Evolutionary conservation across 148 eudicot genomes (phyloP).

Genomic region (Suaeda aralocaspica): DNA sequence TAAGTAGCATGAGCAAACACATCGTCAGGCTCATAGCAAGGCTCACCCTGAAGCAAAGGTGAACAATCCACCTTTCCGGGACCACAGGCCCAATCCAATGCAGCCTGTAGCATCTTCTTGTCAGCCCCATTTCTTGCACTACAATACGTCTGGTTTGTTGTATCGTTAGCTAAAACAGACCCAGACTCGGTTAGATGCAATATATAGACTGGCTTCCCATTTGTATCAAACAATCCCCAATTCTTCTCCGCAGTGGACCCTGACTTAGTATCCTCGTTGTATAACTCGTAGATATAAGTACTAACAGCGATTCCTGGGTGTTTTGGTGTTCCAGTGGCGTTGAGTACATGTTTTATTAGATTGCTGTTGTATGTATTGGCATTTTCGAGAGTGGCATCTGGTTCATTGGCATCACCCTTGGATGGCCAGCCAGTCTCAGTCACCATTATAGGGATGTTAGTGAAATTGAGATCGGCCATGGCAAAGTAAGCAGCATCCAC

Average conservation of each 20-base stretch:
- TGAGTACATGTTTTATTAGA: constrained; percentile 64
- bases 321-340: constrained; percentile 91
- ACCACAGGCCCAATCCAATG: constrained; percentile 96
- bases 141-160: constrained; percentile 84
- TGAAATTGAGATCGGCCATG: constrained; percentile 72
- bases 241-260: constrained; percentile 77
- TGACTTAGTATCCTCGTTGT: constrained; percentile 77
- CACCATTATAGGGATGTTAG: constrained; percentile 71
- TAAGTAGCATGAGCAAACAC: constrained; percentile 72
- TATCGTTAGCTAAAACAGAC: constrained; percentile 68
- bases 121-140: constrained; percentile 68
- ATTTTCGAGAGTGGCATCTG: constrained; percentile 73
- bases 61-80: constrained; percentile 87
- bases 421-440: constrained; percentile 99
- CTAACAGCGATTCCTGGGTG: constrained; percentile 77
- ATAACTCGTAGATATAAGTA: constrained; percentile 80
- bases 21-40: constrained; percentile 78
- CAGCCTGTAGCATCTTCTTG: constrained; percentile 84
- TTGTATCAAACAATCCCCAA: constrained; percentile 79
- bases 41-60: constrained; percentile 61
- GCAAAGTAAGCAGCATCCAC: constrained; percentile 88
- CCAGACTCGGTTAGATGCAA: constrained; percentile 75
- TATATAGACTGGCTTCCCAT: constrained; percentile 63
- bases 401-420: constrained; percentile 72
- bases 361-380: constrained; percentile 88